Conservation (phyloP, 768 basidiomycete genomes). For the Heimioporus sp. region DNA sequence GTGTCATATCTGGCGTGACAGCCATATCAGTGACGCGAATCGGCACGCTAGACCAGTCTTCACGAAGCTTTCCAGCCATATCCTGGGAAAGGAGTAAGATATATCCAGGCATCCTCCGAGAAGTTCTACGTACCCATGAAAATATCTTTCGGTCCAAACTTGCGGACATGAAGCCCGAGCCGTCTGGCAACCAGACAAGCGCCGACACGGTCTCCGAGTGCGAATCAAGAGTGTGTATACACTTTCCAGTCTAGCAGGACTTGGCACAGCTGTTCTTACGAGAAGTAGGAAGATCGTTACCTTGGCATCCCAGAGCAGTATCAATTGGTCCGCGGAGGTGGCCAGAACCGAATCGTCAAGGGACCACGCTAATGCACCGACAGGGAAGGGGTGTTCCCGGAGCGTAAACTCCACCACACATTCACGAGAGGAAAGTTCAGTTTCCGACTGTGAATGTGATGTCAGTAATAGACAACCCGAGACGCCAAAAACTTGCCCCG, state of each 20-base stretch:
- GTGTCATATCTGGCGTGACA: conserved; percentile 79
- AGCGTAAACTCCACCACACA: conserved; percentile 61
- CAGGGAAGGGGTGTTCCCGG: conserved; percentile 72
- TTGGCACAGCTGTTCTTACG: conserved; percentile 5
- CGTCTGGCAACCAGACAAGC: conserved; percentile 85
- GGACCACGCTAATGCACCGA: conserved; percentile 91
- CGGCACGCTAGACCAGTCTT: conserved; percentile 65
- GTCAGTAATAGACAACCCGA: background rate
- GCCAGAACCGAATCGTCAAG: conserved; percentile 81
- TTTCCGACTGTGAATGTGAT: conserved; percentile 37
- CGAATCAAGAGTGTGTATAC: conserved; percentile 59
- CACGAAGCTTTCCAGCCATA: conserved; percentile 65
- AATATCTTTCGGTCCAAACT: conserved; percentile 82
- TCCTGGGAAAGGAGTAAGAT: conserved; percentile 47
- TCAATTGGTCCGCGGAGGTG: conserved; percentile 74
- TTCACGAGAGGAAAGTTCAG: conserved; percentile 51
- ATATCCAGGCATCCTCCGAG: background rate
- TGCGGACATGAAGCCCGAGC: conserved; percentile 85
- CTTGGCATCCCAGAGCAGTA: conserved; percentile 90
- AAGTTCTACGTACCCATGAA: conserved; percentile 64
- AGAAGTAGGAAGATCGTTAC: conserved; percentile 40
- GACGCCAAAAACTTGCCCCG: conserved; percentile 51
- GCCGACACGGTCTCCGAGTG: conserved; percentile 86
- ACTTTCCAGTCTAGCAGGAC: conserved; percentile 64
- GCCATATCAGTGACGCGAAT: conserved; percentile 88